Evolutionary conservation across 345 rosid genomes (phyloP).

Genomic region (Toxicodendron radicans): DNA sequence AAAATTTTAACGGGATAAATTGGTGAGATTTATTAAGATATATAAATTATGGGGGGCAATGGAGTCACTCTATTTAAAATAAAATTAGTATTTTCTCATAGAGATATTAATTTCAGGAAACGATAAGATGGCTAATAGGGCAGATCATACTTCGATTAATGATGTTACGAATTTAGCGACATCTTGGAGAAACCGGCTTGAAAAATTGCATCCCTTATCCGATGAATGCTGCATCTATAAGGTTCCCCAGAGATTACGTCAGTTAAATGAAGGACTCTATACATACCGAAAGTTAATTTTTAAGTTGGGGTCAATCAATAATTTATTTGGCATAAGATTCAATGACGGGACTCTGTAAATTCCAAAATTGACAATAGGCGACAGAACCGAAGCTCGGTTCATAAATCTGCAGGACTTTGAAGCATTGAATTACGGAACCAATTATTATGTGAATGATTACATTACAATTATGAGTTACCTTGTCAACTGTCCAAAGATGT

Average conservation of each 20-base stretch:
- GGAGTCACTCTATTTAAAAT: too few species aligned
- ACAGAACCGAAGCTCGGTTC: not conserved
- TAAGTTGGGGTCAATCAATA: not conserved
- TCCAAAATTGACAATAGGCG: not conserved
- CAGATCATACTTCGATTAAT: too few species aligned
- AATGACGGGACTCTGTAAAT: not conserved
- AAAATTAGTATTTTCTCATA: too few species aligned
- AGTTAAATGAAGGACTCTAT: not conserved
- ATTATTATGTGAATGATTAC: not conserved
- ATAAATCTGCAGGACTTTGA: slow-evolving; percentile 1
- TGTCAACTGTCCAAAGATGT: slow-evolving; percentile 15
- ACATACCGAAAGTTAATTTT: not conserved
- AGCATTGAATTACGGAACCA: not conserved
- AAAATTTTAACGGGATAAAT: too few species aligned
- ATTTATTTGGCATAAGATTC: not conserved
- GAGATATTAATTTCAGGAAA: too few species aligned
- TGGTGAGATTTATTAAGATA: too few species aligned
- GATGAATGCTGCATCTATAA: not conserved
- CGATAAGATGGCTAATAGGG: not conserved
- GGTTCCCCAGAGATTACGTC: not conserved
- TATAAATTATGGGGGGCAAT: too few species aligned
- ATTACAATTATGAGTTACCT: slow-evolving; percentile 14
- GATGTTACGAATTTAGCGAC: not conserved
- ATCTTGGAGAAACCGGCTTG: not conserved
- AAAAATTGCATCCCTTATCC: not conserved